A percentile compares a stretch with the other conserved stretches of the same genome.
phyloP scores from a whole-genome alignment of 768 basidiomycete species.

The Amanita inopinata region DNA sequence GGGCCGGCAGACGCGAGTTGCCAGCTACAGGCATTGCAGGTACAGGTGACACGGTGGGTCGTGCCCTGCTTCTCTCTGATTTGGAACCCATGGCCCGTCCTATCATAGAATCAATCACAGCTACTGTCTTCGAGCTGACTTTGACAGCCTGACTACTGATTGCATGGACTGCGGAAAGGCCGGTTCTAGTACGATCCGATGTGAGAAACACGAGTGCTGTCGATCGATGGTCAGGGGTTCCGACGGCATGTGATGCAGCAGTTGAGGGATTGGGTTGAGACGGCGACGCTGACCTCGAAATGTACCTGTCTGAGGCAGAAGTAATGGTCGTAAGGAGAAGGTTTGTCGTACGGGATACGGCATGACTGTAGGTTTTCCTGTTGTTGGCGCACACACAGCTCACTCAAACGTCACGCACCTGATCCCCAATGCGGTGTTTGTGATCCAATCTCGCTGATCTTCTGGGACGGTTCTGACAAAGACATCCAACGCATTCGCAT shows the following conservation, averaged over 20 bases:
- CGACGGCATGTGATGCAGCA: constrained; percentile 32
- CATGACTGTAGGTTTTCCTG: constrained; percentile 34
- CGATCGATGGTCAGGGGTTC: constrained; percentile 25
- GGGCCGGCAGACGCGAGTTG: constrained; percentile 1
- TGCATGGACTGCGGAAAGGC: constrained; percentile 51
- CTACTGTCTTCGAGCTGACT: constrained; percentile 53
- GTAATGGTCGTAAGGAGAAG: constrained; percentile 54
- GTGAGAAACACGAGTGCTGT: constrained; percentile 47
- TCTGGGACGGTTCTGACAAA: constrained; percentile 55
- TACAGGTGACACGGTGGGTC: constrained; percentile 15
- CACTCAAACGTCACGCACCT: constrained; percentile 30
- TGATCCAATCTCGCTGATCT: constrained; percentile 65
- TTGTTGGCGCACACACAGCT: background rate
- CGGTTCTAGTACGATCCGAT: constrained; percentile 47
- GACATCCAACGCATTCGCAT: constrained; percentile 36
- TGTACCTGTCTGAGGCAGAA: constrained; percentile 51
- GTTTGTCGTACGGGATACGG: constrained; percentile 57
- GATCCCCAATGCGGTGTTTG: constrained; percentile 46
- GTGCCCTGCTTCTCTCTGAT: constrained; percentile 21
- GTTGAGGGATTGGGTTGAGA: too few relatives aligned
- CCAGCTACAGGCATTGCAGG: constrained; percentile 6
- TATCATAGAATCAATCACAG: constrained; percentile 51
- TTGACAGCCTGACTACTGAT: constrained; percentile 58
- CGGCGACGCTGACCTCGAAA: constrained; percentile 45
- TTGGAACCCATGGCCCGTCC: constrained; percentile 43